A percentile compares a stretch with the other conserved stretches of the same genome.
Evolutionary conservation across 2,329 filamentous ascomycete genomes (phyloP).

Genomic region (Verticillium nonalfalfae): DNA sequence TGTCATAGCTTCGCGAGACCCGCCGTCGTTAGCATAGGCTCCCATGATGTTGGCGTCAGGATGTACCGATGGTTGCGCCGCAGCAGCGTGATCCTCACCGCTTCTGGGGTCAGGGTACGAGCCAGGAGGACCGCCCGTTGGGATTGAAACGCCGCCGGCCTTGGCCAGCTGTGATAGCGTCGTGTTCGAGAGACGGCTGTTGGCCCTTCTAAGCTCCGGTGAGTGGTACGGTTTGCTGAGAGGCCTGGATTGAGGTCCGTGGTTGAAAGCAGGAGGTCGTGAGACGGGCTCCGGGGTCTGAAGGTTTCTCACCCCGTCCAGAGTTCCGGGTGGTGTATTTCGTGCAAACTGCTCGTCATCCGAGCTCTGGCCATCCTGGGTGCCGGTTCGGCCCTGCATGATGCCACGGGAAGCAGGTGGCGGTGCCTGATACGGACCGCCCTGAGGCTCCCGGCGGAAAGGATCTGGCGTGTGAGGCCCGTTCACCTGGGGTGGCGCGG

Average conservation of each 20-base stretch:
- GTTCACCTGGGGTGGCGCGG: constrained; percentile 38
- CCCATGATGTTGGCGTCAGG: constrained; percentile 41
- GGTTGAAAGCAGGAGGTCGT: constrained; percentile 71
- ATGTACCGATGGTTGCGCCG: constrained; percentile 34
- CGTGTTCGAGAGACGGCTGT: constrained; percentile 74
- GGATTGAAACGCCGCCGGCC: constrained; percentile 49
- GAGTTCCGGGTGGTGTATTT: constrained; percentile 37
- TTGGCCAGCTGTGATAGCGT: constrained; percentile 77
- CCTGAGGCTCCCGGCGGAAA: constrained; percentile 20
- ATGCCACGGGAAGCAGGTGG: constrained; percentile 30
- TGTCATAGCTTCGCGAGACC: constrained; percentile 47
- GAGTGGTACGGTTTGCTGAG: constrained; percentile 65
- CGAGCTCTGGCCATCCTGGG: constrained; percentile 49
- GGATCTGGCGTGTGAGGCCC: constrained; percentile 17
- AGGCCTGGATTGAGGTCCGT: constrained; percentile 66
- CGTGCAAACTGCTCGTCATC: constrained; percentile 43
- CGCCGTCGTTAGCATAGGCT: constrained; percentile 47
- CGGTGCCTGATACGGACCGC: constrained; percentile 23
- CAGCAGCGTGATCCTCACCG: constrained; percentile 22
- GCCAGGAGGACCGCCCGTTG: constrained; percentile 25
- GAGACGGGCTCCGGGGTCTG: constrained; percentile 70
- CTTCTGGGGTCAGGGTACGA: constrained; percentile 19
- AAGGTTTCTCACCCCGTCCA: constrained; percentile 48
- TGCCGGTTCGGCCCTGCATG: constrained; percentile 35
- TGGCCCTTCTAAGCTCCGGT: constrained; percentile 71